Conservation (phyloP, 306 rosid species). For the Neltuma alba region DNA sequence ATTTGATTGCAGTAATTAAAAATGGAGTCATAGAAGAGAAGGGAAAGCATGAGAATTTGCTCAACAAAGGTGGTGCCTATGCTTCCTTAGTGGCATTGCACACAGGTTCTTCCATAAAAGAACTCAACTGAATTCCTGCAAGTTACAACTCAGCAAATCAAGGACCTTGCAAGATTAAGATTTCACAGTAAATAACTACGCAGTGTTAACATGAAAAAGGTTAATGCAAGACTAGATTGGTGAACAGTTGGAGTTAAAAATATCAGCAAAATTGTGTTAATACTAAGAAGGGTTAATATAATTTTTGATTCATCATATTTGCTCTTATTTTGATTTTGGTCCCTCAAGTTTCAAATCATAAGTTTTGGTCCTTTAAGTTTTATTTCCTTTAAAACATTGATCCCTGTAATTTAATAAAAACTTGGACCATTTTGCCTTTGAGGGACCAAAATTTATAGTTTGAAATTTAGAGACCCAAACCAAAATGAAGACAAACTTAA, state of each 20-base stretch:
- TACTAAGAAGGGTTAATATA: too few relatives aligned
- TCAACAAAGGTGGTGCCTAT: slow-evolving; percentile 47
- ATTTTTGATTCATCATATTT: too few relatives aligned
- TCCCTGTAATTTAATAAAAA: too few relatives aligned
- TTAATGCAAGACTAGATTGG: not conserved
- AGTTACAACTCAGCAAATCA: not conserved
- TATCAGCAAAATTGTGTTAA: not conserved
- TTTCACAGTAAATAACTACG: not conserved
- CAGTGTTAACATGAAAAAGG: not conserved
- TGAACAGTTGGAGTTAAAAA: not conserved
- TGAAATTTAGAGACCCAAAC: too few relatives aligned
- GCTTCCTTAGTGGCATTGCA: slow-evolving; percentile 55
- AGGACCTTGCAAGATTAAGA: not conserved
- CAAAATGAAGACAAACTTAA: too few relatives aligned
- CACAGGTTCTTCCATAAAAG: slow-evolving; percentile 27
- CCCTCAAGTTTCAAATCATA: too few relatives aligned
- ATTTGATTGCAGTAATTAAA: slow-evolving; percentile 64
- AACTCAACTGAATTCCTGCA: not conserved
- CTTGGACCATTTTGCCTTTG: too few relatives aligned
- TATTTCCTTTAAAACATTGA: too few relatives aligned
- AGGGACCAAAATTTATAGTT: too few relatives aligned
- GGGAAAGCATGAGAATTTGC: slow-evolving; percentile 52
- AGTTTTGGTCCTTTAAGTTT: too few relatives aligned
- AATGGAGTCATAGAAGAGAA: slow-evolving; percentile 62
- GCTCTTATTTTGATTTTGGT: too few relatives aligned